phyloP scores from a whole-genome alignment of 139 green algal genomes.

The Asterochloris sp. region DNA sequence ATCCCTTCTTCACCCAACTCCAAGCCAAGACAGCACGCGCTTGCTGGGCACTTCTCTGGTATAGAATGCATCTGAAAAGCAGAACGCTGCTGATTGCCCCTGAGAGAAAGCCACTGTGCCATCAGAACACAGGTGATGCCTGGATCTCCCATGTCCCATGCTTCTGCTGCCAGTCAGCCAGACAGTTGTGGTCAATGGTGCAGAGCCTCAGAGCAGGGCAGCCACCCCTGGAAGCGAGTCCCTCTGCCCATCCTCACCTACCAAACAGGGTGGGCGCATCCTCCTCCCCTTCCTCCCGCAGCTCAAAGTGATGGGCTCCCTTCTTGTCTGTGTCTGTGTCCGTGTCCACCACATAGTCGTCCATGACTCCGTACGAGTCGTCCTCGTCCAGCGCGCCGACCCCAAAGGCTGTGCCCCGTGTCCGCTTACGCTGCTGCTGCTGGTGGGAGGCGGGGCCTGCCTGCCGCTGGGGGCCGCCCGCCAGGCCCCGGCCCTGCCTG shows the following conservation, averaged over 20 bases:
- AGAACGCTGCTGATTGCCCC: too few species aligned
- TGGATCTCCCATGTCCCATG: too few species aligned
- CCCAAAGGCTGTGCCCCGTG: slow-evolving; percentile 79
- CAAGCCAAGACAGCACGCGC: too few species aligned
- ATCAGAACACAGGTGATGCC: too few species aligned
- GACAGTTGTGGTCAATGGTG: too few species aligned
- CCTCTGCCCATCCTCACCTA: slow-evolving; percentile 4
- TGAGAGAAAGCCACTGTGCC: too few species aligned
- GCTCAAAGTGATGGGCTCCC: slow-evolving; percentile 38
- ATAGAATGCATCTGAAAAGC: too few species aligned
- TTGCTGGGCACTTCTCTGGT: too few species aligned
- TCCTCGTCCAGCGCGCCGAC: slow-evolving; percentile 75
- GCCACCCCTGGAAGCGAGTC: too few species aligned
- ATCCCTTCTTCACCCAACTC: too few species aligned
- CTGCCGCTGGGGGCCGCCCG: not conserved
- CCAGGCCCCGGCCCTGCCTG: slow-evolving; percentile 26
- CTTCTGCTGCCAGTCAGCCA: too few species aligned
- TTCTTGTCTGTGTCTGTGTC: slow-evolving; percentile 3
- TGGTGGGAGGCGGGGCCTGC: not conserved
- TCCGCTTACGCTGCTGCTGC: slow-evolving; percentile 32
- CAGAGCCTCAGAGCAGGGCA: too few species aligned
- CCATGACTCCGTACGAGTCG: slow-evolving; percentile 59
- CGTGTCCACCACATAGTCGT: slow-evolving; percentile 59
- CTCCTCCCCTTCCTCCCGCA: slow-evolving; percentile 31
- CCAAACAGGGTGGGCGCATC: slow-evolving; percentile 12